Percentiles rank a stretch among this genome's conserved stretches.
phyloP scores from a whole-genome alignment of 2,329 filamentous ascomycete species.

The Gnomoniopsis smithogilvyi region DNA sequence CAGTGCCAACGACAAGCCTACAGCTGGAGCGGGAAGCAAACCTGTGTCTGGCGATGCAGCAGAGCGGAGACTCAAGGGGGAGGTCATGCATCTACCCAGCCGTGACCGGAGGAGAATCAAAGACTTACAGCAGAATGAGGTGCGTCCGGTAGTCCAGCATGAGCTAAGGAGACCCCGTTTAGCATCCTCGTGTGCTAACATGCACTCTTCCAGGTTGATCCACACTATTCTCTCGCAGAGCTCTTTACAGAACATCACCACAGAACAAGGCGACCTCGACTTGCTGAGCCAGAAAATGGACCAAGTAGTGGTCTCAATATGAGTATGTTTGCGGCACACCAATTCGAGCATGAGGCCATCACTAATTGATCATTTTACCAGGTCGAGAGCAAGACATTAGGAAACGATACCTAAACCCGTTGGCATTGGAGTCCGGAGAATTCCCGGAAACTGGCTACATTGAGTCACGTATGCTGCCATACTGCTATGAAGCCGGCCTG shows the following conservation, averaged over 20 bases:
- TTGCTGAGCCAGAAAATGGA: constrained; percentile 56
- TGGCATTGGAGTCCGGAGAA: constrained; percentile 66
- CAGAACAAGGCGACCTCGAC: constrained; percentile 39
- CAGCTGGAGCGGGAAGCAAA: constrained; percentile 54
- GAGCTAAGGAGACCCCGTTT: not conserved
- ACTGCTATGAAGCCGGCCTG: constrained; percentile 65
- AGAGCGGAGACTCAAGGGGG: constrained; percentile 63
- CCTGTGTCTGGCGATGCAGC: constrained; percentile 63
- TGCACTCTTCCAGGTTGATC: constrained; percentile 43
- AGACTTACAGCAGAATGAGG: constrained; percentile 60
- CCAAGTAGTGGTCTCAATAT: constrained; percentile 73
- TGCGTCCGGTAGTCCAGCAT: constrained; percentile 32
- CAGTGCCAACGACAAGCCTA: constrained; percentile 67
- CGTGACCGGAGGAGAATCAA: constrained; percentile 66
- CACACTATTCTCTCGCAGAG: constrained; percentile 49
- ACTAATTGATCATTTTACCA: constrained; percentile 27
- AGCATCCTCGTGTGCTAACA: constrained; percentile 3
- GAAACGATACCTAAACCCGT: constrained; percentile 61
- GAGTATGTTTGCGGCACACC: constrained; percentile 51
- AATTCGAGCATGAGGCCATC: not conserved
- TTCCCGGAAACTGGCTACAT: constrained; percentile 65
- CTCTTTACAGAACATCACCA: constrained; percentile 48
- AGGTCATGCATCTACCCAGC: constrained; percentile 68
- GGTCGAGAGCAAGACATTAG: constrained; percentile 66
- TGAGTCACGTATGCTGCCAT: constrained; percentile 63